Base-by-base conservation (phyloP, 2,329 filamentous ascomycete species). In the Cladophialophora immunda region DNA sequence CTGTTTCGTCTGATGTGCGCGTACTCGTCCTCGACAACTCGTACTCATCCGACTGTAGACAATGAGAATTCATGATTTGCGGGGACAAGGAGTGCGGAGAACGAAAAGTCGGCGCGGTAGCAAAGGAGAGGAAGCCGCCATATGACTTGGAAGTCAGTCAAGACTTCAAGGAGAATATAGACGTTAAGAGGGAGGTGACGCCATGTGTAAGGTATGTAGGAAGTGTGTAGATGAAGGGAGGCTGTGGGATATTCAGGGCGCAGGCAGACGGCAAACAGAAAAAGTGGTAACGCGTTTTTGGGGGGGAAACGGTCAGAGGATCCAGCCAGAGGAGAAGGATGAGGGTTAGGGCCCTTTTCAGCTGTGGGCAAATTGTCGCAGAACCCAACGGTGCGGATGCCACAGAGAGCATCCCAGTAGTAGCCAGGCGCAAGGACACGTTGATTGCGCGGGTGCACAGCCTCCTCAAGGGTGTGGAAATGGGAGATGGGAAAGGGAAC, bases 11-110 rank as follows among this genome's bases (percentile, higher is more conserved):
- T 9, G 66, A 66, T n/a, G 55, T 38, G 22, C 59, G 52, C 19
- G 68, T 66, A 47, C 57, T 70, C n/a, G 64, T 61, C 53, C 60
- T 58, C 27, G 68, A 66, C 22, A 70, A 50, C 54, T 70, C 69
- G 58, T 70, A 70, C 52, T 70, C 64, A 19, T 69, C 61, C 41
- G 55, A 17, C 17, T 47, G 60, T n/a, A 58, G 52, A 50, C 54
- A 56, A 27, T 30, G 53, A 61, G 50, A 50, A 54, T 34, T 70
- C 68, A 70, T 70, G 56, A 55, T 63, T 60, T 61, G 57, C 19
- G 59, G 52, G 55, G 61, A 55, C 54, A 55, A 58, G 5, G 36
- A 29, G 55, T 65, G 63, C 32, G 47, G 30, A 36, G 47, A 53
- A 53, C 6, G 52, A 53, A 34, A 60, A 22, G 47, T 60, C 41